Conservation (phyloP, 768 basidiomycete species). For the Clitopilus passeckerianus region DNA sequence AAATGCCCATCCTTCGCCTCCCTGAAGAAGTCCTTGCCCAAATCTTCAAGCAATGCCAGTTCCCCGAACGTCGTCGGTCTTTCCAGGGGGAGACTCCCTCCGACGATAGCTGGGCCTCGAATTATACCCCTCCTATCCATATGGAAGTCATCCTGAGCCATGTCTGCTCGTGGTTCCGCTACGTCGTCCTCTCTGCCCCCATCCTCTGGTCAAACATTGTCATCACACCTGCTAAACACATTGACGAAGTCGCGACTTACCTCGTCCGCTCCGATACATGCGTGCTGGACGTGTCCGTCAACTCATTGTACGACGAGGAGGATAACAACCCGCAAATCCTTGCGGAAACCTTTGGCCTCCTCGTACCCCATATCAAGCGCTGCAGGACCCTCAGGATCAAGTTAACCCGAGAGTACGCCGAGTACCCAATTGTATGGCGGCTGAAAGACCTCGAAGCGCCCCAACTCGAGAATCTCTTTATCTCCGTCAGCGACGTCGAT, state of each 20-base stretch:
- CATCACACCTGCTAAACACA: background rate
- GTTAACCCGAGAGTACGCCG: constrained; percentile 18
- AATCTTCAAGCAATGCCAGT: background rate
- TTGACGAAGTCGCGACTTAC: background rate
- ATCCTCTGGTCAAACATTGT: background rate
- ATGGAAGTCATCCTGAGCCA: constrained; percentile 1
- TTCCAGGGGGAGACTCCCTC: background rate
- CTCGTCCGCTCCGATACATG: background rate
- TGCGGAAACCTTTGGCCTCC: constrained; percentile 28
- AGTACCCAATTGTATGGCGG: constrained; percentile 20
- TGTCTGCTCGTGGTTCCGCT: constrained; percentile 1
- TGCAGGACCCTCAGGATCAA: constrained; percentile 31
- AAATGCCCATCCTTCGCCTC: background rate
- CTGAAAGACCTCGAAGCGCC: constrained; percentile 25
- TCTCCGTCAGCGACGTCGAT: constrained; percentile 28
- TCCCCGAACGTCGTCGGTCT: background rate
- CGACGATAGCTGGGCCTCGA: background rate
- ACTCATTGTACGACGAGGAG: constrained; percentile 3
- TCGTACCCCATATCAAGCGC: constrained; percentile 34
- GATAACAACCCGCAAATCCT: background rate
- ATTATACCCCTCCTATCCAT: background rate
- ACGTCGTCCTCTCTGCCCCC: background rate
- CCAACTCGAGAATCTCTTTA: constrained; percentile 30
- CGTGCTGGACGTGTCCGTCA: constrained; percentile 6
- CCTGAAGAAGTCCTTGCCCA: background rate